A percentile compares a stretch with the other conserved stretches of the same genome.
phyloP scores from a whole-genome alignment of 495 filamentous ascomycete species.

The Trichoderma erinaceum region DNA sequence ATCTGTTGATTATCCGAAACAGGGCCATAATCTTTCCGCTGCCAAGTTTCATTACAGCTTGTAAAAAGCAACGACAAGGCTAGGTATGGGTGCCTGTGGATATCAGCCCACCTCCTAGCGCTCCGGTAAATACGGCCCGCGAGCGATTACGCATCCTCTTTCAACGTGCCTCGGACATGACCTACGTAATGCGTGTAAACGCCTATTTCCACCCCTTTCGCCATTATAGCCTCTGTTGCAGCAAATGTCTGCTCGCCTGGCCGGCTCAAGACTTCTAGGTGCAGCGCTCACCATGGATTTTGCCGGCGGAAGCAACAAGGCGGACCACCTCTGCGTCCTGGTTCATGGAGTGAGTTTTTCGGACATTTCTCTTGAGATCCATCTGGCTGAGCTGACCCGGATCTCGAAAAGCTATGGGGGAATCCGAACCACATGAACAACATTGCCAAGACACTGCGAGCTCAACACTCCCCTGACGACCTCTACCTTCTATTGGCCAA shows the following conservation, averaged over 20 bases:
- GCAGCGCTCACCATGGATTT: constrained; percentile 27
- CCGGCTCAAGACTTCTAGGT: constrained; percentile 6
- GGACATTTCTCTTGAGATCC: constrained; percentile 16
- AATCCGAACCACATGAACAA: constrained; percentile 78
- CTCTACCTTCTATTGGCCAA: constrained; percentile 72
- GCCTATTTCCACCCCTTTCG: constrained; percentile 2
- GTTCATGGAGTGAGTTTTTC: constrained; percentile 69
- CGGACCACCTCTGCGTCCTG: constrained; percentile 84
- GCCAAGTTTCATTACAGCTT: too few species aligned
- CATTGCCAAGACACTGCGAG: constrained; percentile 60
- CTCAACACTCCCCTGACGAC: constrained; percentile 53
- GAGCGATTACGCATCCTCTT: neutral
- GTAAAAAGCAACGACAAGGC: neutral
- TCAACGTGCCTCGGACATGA: neutral
- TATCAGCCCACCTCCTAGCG: neutral
- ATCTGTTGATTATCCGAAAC: too few species aligned
- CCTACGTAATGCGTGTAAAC: constrained; percentile 7
- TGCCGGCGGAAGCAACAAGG: constrained; percentile 32
- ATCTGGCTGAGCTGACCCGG: constrained; percentile 22
- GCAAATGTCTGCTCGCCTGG: constrained; percentile 12
- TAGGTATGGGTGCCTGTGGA: neutral
- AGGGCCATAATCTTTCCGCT: too few species aligned
- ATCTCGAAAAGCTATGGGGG: constrained; percentile 69
- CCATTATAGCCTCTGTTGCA: neutral
- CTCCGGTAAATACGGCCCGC: constrained; percentile 8